Evolutionary conservation across 345 rosid genomes (phyloP).

Genomic region (Corchorus olitorius): DNA sequence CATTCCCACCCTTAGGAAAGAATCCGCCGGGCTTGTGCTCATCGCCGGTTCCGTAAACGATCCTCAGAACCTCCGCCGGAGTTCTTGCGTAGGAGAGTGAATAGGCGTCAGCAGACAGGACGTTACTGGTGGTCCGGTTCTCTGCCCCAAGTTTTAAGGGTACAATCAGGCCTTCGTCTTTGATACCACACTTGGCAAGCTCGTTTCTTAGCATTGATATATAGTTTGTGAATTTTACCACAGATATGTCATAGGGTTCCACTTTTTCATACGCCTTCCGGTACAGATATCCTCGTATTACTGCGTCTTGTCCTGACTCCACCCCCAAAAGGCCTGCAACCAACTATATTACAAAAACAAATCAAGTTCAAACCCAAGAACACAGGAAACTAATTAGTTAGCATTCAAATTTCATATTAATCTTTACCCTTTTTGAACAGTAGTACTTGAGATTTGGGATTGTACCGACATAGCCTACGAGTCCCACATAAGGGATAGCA

Average conservation of each 20-base stretch:
- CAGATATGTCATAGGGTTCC: slow-evolving; percentile 41
- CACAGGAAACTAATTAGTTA: too few relatives aligned
- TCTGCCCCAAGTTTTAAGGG: slow-evolving; percentile 43
- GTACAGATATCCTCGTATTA: slow-evolving; percentile 46
- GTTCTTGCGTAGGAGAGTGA: slow-evolving; percentile 40
- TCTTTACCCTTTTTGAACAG: slow-evolving; percentile 42
- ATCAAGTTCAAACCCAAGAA: background rate
- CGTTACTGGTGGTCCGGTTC: slow-evolving; percentile 35
- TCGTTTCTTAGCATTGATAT: slow-evolving; percentile 44
- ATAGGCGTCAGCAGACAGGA: slow-evolving; percentile 35
- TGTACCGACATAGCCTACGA: slow-evolving; percentile 66
- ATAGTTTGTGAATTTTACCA: slow-evolving; percentile 36
- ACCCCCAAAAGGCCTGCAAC: slow-evolving; percentile 57
- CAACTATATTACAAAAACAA: slow-evolving; percentile 31
- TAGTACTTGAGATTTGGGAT: slow-evolving; percentile 48
- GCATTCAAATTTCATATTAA: too few relatives aligned
- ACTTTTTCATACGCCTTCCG: slow-evolving; percentile 32
- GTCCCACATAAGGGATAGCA: slow-evolving; percentile 68
- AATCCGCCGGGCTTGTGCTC: slow-evolving; percentile 41
- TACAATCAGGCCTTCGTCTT: slow-evolving; percentile 53
- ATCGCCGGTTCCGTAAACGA: slow-evolving; percentile 31
- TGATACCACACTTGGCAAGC: slow-evolving; percentile 41
- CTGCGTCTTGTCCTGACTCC: slow-evolving; percentile 75
- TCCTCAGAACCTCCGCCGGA: slow-evolving; percentile 43
- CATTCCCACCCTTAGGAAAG: slow-evolving; percentile 48